Conservation (phyloP, 1,284 basidiomycete genomes). For the Amylostereum chailletii region DNA sequence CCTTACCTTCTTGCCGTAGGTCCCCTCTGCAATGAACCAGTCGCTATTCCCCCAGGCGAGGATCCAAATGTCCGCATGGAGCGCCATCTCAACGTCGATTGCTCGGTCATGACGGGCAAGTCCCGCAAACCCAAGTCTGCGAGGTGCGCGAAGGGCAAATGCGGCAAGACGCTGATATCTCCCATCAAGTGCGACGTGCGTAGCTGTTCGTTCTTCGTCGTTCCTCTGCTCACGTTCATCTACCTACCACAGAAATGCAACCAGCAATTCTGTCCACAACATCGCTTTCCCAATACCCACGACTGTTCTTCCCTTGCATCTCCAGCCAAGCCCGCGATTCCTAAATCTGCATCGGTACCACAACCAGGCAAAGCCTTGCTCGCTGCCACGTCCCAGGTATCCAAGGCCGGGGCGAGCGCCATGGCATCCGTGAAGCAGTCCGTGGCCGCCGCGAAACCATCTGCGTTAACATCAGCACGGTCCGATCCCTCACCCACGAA, state of each 20-base stretch:
- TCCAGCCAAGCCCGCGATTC: constrained; percentile 7
- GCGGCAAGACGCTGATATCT: constrained; percentile 63
- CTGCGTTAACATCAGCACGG: constrained; percentile 13
- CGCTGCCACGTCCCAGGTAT: neutral
- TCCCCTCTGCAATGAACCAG: constrained; percentile 63
- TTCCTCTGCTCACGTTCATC: neutral
- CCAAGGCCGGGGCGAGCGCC: neutral
- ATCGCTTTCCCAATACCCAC: constrained; percentile 67
- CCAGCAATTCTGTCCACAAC: constrained; percentile 61
- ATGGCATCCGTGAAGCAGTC: constrained; percentile 21
- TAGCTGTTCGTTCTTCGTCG: constrained; percentile 10
- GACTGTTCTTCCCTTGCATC: constrained; percentile 31
- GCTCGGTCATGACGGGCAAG: constrained; percentile 57
- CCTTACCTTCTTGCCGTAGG: constrained; percentile 27
- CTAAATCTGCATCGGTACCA: constrained; percentile 8
- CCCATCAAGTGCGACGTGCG: constrained; percentile 67
- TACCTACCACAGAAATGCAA: constrained; percentile 44
- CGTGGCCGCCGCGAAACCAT: constrained; percentile 13
- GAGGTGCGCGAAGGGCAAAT: constrained; percentile 50
- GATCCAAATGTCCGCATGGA: constrained; percentile 76
- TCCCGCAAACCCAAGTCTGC: constrained; percentile 41
- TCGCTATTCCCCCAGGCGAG: constrained; percentile 62
- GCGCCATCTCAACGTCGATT: constrained; percentile 54
- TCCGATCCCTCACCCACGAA: neutral
- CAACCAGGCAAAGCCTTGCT: neutral